Base-by-base conservation (phyloP, 1,284 basidiomycete genomes). In the Pseudomicrostroma phylloplanum region DNA sequence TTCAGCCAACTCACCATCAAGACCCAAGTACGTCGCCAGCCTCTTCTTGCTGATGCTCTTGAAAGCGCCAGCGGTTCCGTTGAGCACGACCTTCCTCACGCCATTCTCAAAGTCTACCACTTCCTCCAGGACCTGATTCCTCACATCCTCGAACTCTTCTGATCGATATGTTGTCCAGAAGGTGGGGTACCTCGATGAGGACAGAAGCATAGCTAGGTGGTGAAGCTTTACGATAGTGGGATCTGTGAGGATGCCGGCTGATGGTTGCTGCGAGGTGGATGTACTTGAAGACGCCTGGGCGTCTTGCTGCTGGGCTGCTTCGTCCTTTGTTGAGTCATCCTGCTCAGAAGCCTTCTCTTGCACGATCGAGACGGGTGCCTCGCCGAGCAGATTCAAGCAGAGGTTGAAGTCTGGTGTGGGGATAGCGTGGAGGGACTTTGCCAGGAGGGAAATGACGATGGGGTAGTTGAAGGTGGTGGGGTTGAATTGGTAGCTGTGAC, bases 401-500 rank as follows among this genome's bases (percentile, higher is more conserved):
- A 96, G 89, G 79, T 89, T 89, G 82, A 93, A 96, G 80, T 97
- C 93, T 3, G 82, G 81, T 57, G 80, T 78, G 65, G 92, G 90
- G 57, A 89, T 86, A 46, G 91, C 89, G 41, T 86, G 84, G 87
- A 97, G 85, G 21, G 92, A 86, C 84, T 96, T 96, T 80, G 92
- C 85, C 76, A 97, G 89, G 79, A 97, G 91, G 83, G 94, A 91
- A 81, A 94, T 84, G 70, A 92, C 89, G 21, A 93, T 89, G 74
- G 93, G 91, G 8, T 91, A 87, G 82, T 93, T 93, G 81, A 91
- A 91, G 53, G 94, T 85, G 79, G 90, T 87, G 19, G 90, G 87
- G 82, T 97, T 97, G 83, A 96, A 96, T 79, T 97, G 93, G 82
- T 96, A 96, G 61, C 92, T 96, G 70, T n/a, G 21, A 66, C 23